Evolutionary conservation across 306 rosid genomes (phyloP), one percentile per base, ranked within the genome.

Genomic region (Lathyrus tuberosus): DNA sequence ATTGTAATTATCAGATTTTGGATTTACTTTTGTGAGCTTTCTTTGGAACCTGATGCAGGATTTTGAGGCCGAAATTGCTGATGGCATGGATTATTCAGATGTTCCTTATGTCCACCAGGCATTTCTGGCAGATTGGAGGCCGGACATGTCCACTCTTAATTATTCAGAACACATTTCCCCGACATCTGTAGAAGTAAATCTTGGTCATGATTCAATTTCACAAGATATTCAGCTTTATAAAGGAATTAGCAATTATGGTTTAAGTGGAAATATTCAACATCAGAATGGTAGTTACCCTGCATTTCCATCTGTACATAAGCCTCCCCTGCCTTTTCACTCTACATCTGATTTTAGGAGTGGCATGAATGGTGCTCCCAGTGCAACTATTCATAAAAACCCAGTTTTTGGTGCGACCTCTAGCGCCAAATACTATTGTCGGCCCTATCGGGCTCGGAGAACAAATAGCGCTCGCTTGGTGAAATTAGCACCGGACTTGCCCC

Each of bases 401-500:
- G 76, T 62, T 83, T 83, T 77, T 48, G 67, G 42, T 53, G 64
- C 42, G 70, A 47, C 73, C 66, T 76, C 80, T 44, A 78, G 66
- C 72, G 67, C 88, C 76, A 86, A 69, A 64, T 72, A 70, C 78
- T 73, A 76, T 67, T 74, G 38, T 72, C 87, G 84, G 42, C 88
- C 88, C 7, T 84, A 87, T 83, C 78, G 88, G 48, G 77, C 80
- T 78, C 87, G 86, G 59, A 83, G 65, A 73, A 69, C 78, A 61
- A 82, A 78, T 44, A 84, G 69, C 70, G 65, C 87, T 33, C 87
- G 54, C 78, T 22, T 87, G 57, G 96, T 94, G 68, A 94, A 84
- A 78, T 81, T 94, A 79, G 97, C 97, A 52, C 99, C 97, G 12
- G 92, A 71, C 68, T 81, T 91, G 81, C 96, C 99, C 11, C 97